Evolutionary conservation across 2,329 filamentous ascomycete genomes (phyloP), one percentile per base, ranked within the genome.

Genomic region (Cercospora sp.): DNA sequence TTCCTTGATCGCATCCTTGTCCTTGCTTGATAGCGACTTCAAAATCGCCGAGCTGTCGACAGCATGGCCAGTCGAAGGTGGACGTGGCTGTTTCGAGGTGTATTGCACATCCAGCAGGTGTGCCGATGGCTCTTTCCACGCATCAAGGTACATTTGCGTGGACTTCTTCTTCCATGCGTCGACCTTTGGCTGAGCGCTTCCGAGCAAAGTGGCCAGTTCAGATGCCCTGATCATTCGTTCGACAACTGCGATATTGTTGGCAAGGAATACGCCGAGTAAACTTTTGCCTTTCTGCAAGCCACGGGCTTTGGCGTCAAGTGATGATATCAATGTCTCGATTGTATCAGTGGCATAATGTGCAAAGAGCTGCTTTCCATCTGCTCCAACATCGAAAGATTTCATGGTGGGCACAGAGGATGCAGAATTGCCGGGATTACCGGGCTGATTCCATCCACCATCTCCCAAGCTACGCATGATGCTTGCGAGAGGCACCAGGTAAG

Each of bases 1-100:
- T 79, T 93, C 89, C 81, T 99, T 99, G 81, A 98, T 97, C 67
- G 89, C 90, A 78, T 99, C 95, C 80, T 94, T 96, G 77, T 99
- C 95, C 79, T 97, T 97, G 75, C 90, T 93, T 57, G 87, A 89
- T 3, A 98, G 84, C 0, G 87, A 87, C 80, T 97, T 97, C 68
- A 98, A 85, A 67, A 97, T 91, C 0, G 91, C 90, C 16, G 89
- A 89, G 2, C 92, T 95, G 79, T 97, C 94, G 58, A 89, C 84
- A 23, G 80, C 79, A 9, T 79, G 78, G n/a, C 87, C 88, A 28
- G 88, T 88, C 2, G 91, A 94, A 0, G 89, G 86, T 13, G 93
- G 92, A 18, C 93, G 89, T 61, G 88, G 81, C 60, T 80, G 80
- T 42, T 92, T 90, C 77, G 89, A 95, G 0, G 94, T 98, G 80